A percentile compares a stretch with the other conserved stretches of the same genome.
phyloP scores from a whole-genome alignment of 2,329 filamentous ascomycete genomes.

The Cladophialophora psammophila region DNA sequence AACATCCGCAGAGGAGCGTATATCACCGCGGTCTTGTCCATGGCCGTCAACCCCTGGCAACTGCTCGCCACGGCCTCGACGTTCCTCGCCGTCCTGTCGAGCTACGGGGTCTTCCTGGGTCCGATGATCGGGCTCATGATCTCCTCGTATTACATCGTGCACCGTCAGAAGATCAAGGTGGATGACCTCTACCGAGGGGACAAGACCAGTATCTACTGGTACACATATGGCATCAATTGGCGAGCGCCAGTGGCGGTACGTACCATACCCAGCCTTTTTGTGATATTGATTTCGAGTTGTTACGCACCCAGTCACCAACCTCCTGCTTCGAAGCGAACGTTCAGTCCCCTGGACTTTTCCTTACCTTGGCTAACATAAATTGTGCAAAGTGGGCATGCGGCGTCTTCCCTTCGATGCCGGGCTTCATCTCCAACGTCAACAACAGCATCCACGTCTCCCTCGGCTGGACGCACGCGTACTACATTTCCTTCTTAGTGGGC shows the following conservation, averaged over 20 bases:
- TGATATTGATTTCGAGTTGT: not conserved
- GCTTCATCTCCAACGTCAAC: slow-evolving; percentile 42
- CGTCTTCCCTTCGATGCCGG: slow-evolving; percentile 44
- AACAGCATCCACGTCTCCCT: slow-evolving; percentile 40
- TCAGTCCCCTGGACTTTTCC: not conserved
- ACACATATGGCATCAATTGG: slow-evolving; percentile 54
- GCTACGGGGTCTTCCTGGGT: slow-evolving; percentile 56
- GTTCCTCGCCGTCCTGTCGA: slow-evolving; percentile 57
- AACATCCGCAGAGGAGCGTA: slow-evolving; percentile 64
- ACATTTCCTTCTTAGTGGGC: slow-evolving; percentile 53
- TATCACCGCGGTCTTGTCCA: slow-evolving; percentile 54
- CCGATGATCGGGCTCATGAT: slow-evolving; percentile 49
- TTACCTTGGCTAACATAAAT: not conserved
- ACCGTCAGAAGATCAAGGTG: slow-evolving; percentile 51
- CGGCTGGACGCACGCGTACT: slow-evolving; percentile 50
- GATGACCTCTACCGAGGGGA: slow-evolving; percentile 52
- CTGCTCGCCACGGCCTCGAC: slow-evolving; percentile 56
- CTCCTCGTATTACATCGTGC: slow-evolving; percentile 46
- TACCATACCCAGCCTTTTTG: not conserved
- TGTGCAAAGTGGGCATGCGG: slow-evolving; percentile 48
- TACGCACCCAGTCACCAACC: not conserved
- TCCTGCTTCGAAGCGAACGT: too few species aligned
- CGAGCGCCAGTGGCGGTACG: slow-evolving; percentile 45
- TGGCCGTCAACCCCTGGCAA: slow-evolving; percentile 61
- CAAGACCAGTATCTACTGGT: slow-evolving; percentile 53